Percentiles rank a stretch among this genome's conserved stretches.
Evolutionary conservation across 2,329 filamentous ascomycete genomes (phyloP).

Genomic region (Dactylellina sp.): DNA sequence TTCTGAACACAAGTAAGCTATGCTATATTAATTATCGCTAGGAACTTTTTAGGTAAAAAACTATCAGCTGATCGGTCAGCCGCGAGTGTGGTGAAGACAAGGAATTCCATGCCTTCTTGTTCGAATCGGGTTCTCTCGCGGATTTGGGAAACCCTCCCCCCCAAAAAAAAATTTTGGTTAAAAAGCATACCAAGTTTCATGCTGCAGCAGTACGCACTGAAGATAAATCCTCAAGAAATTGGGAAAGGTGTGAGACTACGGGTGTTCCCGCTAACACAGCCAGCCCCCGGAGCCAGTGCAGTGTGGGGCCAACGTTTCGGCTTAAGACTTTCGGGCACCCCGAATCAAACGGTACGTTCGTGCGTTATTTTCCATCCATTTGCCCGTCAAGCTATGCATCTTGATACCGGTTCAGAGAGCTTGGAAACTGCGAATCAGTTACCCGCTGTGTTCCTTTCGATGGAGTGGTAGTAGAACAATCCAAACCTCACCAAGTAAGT

Average conservation of each 20-base stretch:
- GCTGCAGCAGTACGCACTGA: conserved; percentile 36
- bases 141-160: too few relatives aligned
- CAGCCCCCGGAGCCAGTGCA: conserved; percentile 31
- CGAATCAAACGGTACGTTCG: conserved; percentile 4
- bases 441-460: too few relatives aligned
- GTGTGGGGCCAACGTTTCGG: conserved; percentile 35
- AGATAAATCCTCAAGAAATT: conserved; percentile 20
- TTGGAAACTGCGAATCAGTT: too few relatives aligned
- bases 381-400: conserved; percentile 25
- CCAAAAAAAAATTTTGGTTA: neutral
- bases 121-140: too few relatives aligned
- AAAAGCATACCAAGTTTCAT: conserved; percentile 34
- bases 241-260: conserved; percentile 32
- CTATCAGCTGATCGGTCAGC: conserved; percentile 45
- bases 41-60: conserved; percentile 21
- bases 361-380: conserved; percentile 47
- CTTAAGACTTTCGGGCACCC: conserved; percentile 41
- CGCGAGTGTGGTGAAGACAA: conserved; percentile 29
- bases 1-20: conserved; percentile 14
- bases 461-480: too few relatives aligned
- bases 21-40: neutral
- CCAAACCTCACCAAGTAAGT: neutral
- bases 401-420: conserved; percentile 9
- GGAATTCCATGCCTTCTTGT: too few relatives aligned
- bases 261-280: conserved; percentile 46